These are phyloP conservation scores for Lactarius sanguifluus DNA, from an alignment of 768 basidiomycete genomes.

Conservation along the genomic window DNA sequence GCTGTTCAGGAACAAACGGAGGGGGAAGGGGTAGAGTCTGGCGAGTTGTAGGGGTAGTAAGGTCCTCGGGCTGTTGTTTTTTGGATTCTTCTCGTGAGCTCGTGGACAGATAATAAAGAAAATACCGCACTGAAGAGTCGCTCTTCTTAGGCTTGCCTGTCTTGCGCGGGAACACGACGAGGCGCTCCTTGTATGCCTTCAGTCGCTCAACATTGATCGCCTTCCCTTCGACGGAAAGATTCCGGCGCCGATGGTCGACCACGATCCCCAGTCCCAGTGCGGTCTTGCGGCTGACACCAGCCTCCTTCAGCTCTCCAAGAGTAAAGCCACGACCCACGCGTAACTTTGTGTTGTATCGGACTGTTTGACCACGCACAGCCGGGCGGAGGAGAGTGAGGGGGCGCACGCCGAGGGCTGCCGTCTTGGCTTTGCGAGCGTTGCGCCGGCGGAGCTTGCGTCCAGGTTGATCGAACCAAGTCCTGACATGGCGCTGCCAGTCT, in stretches of 20 bases:
- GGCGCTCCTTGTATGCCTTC: slow-evolving; percentile 86
- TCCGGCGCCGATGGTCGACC: slow-evolving; percentile 96
- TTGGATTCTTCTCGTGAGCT: background rate
- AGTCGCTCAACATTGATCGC: slow-evolving; percentile 91
- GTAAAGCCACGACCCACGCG: slow-evolving; percentile 98
- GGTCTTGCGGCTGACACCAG: slow-evolving; percentile 91
- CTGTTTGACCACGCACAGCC: slow-evolving; percentile 93
- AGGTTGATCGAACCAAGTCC: slow-evolving; percentile 99
- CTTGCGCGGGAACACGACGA: slow-evolving; percentile 98
- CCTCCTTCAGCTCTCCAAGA: slow-evolving; percentile 90
- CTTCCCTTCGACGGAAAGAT: slow-evolving; percentile 96
- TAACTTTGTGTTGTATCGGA: slow-evolving; percentile 97
- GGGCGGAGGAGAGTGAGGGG: slow-evolving; percentile 91
- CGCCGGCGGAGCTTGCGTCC: slow-evolving; percentile 96
- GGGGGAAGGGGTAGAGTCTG: slow-evolving; percentile 61
- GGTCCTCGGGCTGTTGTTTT: slow-evolving; percentile 32
- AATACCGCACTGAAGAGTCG: slow-evolving; percentile 75
- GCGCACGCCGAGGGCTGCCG: slow-evolving; percentile 86
- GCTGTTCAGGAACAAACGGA: slow-evolving; percentile 68
- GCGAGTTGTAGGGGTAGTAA: slow-evolving; percentile 44
- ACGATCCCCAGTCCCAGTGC: slow-evolving; percentile 91
- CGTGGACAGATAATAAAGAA: slow-evolving; percentile 10
- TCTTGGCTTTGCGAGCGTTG: slow-evolving; percentile 88
- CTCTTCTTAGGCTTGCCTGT: slow-evolving; percentile 94
- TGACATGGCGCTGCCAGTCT: slow-evolving; percentile 97